Base-by-base conservation (phyloP, 768 basidiomycete genomes). In the Amyloporia xantha region DNA sequence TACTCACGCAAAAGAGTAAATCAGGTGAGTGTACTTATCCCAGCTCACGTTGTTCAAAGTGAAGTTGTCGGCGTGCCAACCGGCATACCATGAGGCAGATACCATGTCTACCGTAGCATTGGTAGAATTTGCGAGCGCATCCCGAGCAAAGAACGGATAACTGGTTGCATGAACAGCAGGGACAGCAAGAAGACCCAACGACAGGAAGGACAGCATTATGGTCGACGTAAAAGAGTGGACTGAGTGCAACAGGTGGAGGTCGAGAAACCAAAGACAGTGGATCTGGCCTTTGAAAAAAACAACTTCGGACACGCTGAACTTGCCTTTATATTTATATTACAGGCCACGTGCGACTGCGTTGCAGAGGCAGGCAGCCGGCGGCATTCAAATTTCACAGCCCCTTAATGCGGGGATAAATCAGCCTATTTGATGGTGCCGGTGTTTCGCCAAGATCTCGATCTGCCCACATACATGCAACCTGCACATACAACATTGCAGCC, bases 1-100 rank as follows among this genome's bases (percentile, higher is more conserved):
- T 4, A 76, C 77, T 68, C 55, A 83, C 82, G 73, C 82, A 54
- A 84, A 82, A 37, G 81, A 73, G 62, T 81, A 84, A 24, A 70
- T 74, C 64, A 83, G 57, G 40, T 76, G 62, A 39, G 67, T 76
- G 56, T 80, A 82, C 57, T 78, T 79, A 25, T 62, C 50, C 81
- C 80, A 83, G 20, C 74, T 70, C 49, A 83, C 68, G 11, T 67
- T 60, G 35, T 57, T 57, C 3, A 76, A 68, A 11, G 77, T 61
- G 53, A 73, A 67, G 42, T 68, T 54, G 21, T 53, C 47, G 5
- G 64, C 66, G 46, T 73, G 66, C 77, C 77, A 81, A n/a, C 70
- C 72, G 15, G 81, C 69, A 54, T 74, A 79, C 78, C 79, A 83
- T 1, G 74, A 73, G 26, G 76, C 65, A 3, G 77, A 71, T 15